These are phyloP conservation scores for Bruguiera hainesii DNA, from an alignment of 441 rosid genomes.

Conservation along the genomic window DNA sequence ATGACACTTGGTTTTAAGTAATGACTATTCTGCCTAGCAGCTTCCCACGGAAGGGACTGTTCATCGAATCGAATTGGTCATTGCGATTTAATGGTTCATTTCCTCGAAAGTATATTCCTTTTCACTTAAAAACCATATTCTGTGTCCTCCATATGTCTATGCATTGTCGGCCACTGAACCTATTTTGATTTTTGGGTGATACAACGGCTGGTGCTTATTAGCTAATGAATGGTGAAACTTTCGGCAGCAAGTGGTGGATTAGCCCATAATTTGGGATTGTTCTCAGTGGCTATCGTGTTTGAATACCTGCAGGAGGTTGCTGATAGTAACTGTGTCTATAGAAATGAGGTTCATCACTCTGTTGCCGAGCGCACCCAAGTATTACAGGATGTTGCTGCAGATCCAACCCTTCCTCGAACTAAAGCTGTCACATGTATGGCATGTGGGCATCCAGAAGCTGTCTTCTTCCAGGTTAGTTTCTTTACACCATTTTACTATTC, in stretches of 20 bases:
- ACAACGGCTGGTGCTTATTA: too few species aligned
- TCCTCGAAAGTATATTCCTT: too few species aligned
- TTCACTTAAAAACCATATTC: too few species aligned
- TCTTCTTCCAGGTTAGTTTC: conserved; percentile 81
- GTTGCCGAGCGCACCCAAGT: conserved; percentile 82
- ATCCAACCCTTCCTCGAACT: conserved; percentile 96
- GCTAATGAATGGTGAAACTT: not conserved
- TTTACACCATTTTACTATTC: not conserved
- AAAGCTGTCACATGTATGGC: conserved; percentile 65
- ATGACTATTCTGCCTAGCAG: too few species aligned
- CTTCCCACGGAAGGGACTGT: too few species aligned
- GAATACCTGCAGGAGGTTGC: conserved; percentile 61
- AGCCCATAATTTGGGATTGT: too few species aligned
- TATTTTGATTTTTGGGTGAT: too few species aligned
- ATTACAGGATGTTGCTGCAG: conserved; percentile 89
- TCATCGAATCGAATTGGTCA: too few species aligned
- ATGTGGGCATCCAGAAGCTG: conserved; percentile 83
- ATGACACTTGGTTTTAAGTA: too few species aligned
- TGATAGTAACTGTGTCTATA: conserved; percentile 75
- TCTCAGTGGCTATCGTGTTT: not conserved
- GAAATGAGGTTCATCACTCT: conserved; percentile 89
- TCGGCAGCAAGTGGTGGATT: not conserved
- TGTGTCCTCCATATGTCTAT: too few species aligned
- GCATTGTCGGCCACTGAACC: too few species aligned
- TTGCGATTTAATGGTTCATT: too few species aligned